Percentiles rank a stretch among this genome's conserved stretches.
phyloP scores from a whole-genome alignment of 2,329 filamentous ascomycete genomes.

The Pseudogymnoascus sp. region DNA sequence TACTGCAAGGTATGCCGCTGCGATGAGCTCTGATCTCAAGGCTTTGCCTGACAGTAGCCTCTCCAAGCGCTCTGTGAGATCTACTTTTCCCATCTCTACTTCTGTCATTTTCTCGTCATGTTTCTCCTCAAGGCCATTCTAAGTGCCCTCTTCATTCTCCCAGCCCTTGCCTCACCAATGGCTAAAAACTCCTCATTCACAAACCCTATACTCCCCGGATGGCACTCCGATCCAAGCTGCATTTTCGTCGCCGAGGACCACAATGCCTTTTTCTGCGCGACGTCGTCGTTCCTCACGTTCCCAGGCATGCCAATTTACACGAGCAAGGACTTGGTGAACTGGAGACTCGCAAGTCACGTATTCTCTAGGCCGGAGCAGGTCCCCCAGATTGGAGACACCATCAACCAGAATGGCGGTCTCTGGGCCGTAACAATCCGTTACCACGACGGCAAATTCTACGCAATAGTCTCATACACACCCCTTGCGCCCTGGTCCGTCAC shows the following conservation, averaged over 20 bases:
- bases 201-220: constrained; percentile 42
- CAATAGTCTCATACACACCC: constrained; percentile 24
- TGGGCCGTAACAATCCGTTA: constrained; percentile 41
- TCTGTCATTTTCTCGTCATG: background rate
- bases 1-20: background rate
- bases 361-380: constrained; percentile 32
- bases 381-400: constrained; percentile 25
- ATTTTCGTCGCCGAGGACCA: constrained; percentile 32
- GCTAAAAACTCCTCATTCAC: constrained; percentile 5
- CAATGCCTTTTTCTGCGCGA: constrained; percentile 42
- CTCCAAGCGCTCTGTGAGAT: background rate
- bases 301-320: constrained; percentile 45
- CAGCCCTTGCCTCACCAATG: background rate
- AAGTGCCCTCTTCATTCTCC: background rate
- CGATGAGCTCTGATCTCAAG: background rate
- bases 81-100: background rate
- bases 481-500: constrained; percentile 11
- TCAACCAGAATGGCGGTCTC: constrained; percentile 26
- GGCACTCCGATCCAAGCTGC: constrained; percentile 41
- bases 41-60: background rate
- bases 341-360: constrained; percentile 37
- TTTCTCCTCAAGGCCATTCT: background rate
- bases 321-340: constrained; percentile 41
- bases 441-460: constrained; percentile 35
- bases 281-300: constrained; percentile 44